Evolutionary conservation across 768 basidiomycete genomes (phyloP).

Genomic region (Strobilomyces confusus): DNA sequence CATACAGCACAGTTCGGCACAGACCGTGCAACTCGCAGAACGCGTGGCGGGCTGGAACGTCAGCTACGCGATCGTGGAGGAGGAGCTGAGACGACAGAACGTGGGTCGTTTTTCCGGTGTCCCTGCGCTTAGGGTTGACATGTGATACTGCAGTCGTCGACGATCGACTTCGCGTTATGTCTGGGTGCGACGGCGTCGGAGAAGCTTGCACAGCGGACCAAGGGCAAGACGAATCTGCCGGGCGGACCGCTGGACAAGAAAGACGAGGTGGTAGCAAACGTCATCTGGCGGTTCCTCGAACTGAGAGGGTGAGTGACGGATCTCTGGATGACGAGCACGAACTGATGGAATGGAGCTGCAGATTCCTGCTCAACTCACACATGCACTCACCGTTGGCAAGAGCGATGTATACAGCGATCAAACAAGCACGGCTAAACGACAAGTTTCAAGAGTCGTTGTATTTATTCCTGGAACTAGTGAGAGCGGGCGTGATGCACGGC

Average conservation of each 20-base stretch:
- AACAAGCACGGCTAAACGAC: constrained; percentile 81
- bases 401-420: constrained; percentile 84
- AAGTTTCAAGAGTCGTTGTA: constrained; percentile 98
- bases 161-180: constrained; percentile 94
- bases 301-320: constrained; percentile 67
- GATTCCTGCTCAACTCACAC: constrained; percentile 87
- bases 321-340: constrained; percentile 2
- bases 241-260: constrained; percentile 80
- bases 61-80: constrained; percentile 77
- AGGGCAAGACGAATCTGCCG: constrained; percentile 49
- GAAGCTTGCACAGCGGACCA: constrained; percentile 77
- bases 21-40: constrained; percentile 84
- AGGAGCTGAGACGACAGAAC: constrained; percentile 93
- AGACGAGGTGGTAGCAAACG: constrained; percentile 97
- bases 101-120: constrained; percentile 48
- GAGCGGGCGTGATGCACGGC: constrained; percentile 96
- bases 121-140: constrained; percentile 25
- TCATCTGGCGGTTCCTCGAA: constrained; percentile 97
- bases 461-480: constrained; percentile 89
- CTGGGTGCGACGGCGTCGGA: constrained; percentile 86
- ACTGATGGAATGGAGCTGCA: constrained; percentile 31
- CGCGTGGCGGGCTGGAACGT: constrained; percentile 90
- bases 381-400: constrained; percentile 86
- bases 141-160: constrained; percentile 68
- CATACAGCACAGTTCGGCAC: constrained; percentile 68